phyloP scores from a whole-genome alignment of 441 rosid genomes.

The Syzygium syzygioides region DNA sequence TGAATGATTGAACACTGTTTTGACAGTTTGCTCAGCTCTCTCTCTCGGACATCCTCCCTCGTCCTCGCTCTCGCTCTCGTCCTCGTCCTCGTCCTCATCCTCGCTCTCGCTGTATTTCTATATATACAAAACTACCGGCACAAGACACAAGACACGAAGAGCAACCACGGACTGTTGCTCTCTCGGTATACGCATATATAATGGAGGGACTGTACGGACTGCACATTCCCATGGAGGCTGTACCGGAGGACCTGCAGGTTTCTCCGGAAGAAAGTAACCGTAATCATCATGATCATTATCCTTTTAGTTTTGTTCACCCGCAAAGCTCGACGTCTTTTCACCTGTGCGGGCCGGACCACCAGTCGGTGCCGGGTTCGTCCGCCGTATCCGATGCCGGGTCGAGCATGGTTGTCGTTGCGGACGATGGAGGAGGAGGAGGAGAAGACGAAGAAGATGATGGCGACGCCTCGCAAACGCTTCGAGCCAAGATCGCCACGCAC shows the following conservation, averaged over 20 bases:
- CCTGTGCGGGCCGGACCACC: constrained; percentile 15
- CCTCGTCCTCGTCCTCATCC: no score
- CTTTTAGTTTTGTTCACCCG: background rate
- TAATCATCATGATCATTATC: background rate
- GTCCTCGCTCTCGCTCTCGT: no score
- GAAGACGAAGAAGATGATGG: constrained; percentile 18
- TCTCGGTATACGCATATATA: background rate
- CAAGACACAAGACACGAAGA: background rate
- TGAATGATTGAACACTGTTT: background rate
- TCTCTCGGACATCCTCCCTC: background rate
- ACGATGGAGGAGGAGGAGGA: constrained; percentile 28
- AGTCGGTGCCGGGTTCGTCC: constrained; percentile 29
- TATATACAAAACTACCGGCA: background rate
- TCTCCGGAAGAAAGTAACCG: constrained; percentile 1
- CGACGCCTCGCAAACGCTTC: constrained; percentile 28
- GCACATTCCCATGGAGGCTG: constrained; percentile 4
- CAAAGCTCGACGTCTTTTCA: constrained; percentile 4
- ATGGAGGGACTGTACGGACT: constrained; percentile 35
- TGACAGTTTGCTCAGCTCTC: background rate
- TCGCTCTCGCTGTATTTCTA: background rate
- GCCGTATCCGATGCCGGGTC: constrained; percentile 45
- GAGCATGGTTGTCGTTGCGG: constrained; percentile 17
- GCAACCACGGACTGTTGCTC: background rate
- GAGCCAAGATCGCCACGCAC: constrained; percentile 55
- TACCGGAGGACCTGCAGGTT: constrained; percentile 11